Conservation (phyloP, 75 land plant genomes). For the Selaginella moellendorffii region DNA sequence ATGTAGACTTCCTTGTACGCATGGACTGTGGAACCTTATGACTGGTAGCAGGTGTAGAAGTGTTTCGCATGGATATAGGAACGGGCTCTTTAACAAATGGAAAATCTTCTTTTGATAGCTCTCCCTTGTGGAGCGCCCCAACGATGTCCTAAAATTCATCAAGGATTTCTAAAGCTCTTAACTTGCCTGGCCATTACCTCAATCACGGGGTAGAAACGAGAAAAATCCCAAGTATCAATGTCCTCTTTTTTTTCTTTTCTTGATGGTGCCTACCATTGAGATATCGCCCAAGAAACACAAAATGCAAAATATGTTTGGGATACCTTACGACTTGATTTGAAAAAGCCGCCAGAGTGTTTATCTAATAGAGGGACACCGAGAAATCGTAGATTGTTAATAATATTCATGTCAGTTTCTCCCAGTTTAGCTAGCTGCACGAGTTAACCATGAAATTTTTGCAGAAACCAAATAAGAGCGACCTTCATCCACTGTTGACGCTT, state of each 20-base stretch:
- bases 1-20: background rate
- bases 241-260: constrained; percentile 77
- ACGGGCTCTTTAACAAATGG: constrained; percentile 81
- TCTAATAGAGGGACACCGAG: constrained; percentile 56
- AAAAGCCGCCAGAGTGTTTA: constrained; percentile 56
- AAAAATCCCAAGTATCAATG: constrained; percentile 61
- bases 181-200: constrained; percentile 37
- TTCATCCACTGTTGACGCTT: constrained; percentile 73
- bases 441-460: background rate
- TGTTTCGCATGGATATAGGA: constrained; percentile 11
- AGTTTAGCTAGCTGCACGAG: constrained; percentile 61
- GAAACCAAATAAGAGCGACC: constrained; percentile 25
- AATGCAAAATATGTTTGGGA: background rate
- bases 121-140: constrained; percentile 57
- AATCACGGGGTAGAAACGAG: constrained; percentile 83
- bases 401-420: constrained; percentile 68
- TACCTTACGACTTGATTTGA: constrained; percentile 36
- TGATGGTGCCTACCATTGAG: constrained; percentile 19
- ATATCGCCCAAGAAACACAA: background rate
- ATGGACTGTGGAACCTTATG: background rate
- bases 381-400: constrained; percentile 62
- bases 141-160: constrained; percentile 53
- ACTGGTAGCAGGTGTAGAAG: background rate
- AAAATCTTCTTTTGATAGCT: constrained; percentile 68
- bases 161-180: too few species aligned